Conservation (phyloP, 129 eudicot genomes). For the Escallonia herrerae region DNA sequence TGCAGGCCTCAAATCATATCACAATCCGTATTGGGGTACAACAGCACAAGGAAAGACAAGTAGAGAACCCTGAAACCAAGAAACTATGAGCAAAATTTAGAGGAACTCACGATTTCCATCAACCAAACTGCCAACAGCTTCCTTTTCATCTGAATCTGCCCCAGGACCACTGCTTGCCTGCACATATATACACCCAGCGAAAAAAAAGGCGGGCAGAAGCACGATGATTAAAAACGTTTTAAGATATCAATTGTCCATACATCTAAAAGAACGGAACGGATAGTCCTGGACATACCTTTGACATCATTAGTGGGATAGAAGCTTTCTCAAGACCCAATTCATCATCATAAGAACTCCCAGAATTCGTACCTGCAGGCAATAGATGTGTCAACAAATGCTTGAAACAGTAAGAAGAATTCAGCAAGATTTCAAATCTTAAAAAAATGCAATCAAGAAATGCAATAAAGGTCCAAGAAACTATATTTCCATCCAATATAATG, state of each 20-base stretch:
- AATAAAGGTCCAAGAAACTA: too few species aligned
- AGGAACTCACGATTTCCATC: slow-evolving; percentile 54
- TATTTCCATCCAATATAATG: too few species aligned
- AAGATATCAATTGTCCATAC: too few species aligned
- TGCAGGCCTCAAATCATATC: neutral
- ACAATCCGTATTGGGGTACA: neutral
- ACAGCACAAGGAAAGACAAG: neutral
- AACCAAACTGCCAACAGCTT: slow-evolving; percentile 26
- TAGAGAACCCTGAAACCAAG: neutral
- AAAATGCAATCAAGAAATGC: too few species aligned
- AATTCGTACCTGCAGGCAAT: slow-evolving; percentile 37
- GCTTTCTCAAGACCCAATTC: slow-evolving; percentile 31
- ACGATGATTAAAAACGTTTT: too few species aligned
- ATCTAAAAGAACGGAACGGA: too few species aligned
- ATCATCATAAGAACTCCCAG: slow-evolving; percentile 35
- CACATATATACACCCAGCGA: neutral
- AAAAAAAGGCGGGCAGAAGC: neutral
- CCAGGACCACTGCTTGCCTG: slow-evolving; percentile 28
- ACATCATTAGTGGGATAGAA: slow-evolving; percentile 22
- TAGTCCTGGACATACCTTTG: slow-evolving; percentile 19
- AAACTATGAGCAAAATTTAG: neutral
- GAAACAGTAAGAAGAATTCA: too few species aligned
- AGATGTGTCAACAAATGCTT: neutral
- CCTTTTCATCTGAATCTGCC: slow-evolving; percentile 35
- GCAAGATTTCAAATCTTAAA: too few species aligned